Evolutionary conservation across 805 yeast species (phyloP).

Genomic region (Starmerella kuoi): DNA sequence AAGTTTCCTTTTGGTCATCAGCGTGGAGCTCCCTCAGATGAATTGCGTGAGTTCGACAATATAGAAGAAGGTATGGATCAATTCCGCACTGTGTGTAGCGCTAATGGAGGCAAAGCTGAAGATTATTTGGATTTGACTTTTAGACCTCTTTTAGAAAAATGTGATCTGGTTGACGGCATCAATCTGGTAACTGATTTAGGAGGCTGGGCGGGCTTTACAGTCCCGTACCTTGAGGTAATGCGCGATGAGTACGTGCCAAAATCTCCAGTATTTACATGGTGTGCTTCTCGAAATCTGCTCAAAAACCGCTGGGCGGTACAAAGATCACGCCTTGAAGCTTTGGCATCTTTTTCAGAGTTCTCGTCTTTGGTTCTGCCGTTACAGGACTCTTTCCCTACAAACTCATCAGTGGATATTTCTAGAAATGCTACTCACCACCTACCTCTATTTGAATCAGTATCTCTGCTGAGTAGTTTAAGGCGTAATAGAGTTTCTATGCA

Average conservation of each 20-base stretch:
- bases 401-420: neutral
- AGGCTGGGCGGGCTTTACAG: slow-evolving; percentile 75
- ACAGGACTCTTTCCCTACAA: slow-evolving; percentile 3
- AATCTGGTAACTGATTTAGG: slow-evolving; percentile 54
- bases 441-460: slow-evolving; percentile 35
- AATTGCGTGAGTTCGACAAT: slow-evolving; percentile 21
- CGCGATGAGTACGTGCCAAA: slow-evolving; percentile 35
- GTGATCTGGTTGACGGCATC: slow-evolving; percentile 64
- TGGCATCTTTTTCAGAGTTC: slow-evolving; percentile 15
- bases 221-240: slow-evolving; percentile 39
- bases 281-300: slow-evolving; percentile 3
- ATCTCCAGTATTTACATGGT: slow-evolving; percentile 19
- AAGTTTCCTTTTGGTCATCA: slow-evolving; percentile 27
- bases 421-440: slow-evolving; percentile 6
- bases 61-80: slow-evolving; percentile 48
- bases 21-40: slow-evolving; percentile 23
- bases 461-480: slow-evolving; percentile 33
- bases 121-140: slow-evolving; percentile 50
- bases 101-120: slow-evolving; percentile 19
- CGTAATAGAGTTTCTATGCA: slow-evolving; percentile 32
- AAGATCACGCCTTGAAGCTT: slow-evolving; percentile 15
- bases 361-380: slow-evolving; percentile 21
- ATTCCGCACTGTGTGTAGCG: slow-evolving; percentile 33
- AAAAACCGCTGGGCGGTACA: neutral
- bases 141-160: slow-evolving; percentile 54